These are phyloP conservation scores for Mycena indigotica DNA, from an alignment of 768 basidiomycete genomes.

Conservation along the genomic window DNA sequence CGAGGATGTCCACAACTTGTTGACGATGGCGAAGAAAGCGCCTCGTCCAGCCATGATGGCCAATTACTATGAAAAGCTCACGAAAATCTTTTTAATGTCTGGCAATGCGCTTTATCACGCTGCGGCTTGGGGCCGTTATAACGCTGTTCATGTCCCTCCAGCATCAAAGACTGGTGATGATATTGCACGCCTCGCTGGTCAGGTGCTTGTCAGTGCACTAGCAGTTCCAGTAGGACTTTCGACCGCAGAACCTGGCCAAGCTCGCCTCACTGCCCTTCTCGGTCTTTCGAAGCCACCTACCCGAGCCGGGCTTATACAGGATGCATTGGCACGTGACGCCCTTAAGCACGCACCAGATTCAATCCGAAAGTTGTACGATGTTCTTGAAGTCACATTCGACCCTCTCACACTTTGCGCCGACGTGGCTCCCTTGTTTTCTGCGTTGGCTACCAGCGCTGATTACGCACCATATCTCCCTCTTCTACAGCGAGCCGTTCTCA, in stretches of 20 bases:
- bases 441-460: constrained; percentile 55
- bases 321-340: constrained; percentile 84
- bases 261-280: constrained; percentile 81
- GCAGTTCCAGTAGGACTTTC: constrained; percentile 84
- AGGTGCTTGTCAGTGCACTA: constrained; percentile 89
- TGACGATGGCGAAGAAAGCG: constrained; percentile 90
- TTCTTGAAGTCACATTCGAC: constrained; percentile 92
- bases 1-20: constrained; percentile 95
- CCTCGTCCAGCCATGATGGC: constrained; percentile 97
- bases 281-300: constrained; percentile 85
- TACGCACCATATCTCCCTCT: constrained; percentile 87
- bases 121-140: constrained; percentile 91
- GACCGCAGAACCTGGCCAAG: constrained; percentile 45
- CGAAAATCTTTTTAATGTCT: constrained; percentile 94
- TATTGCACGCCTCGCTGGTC: constrained; percentile 77
- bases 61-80: constrained; percentile 97
- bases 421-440: constrained; percentile 75
- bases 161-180: constrained; percentile 78
- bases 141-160: constrained; percentile 56
- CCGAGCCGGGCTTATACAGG: constrained; percentile 79
- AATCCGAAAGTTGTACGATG: constrained; percentile 79
- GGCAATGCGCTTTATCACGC: constrained; percentile 95
- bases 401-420: constrained; percentile 81
- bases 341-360: constrained; percentile 75
- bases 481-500: constrained; percentile 87